Percentiles rank a stretch among this genome's conserved stretches.
These are phyloP conservation scores for Phaffia australis DNA, from an alignment of 768 basidiomycete genomes.

Conservation along the genomic window DNA sequence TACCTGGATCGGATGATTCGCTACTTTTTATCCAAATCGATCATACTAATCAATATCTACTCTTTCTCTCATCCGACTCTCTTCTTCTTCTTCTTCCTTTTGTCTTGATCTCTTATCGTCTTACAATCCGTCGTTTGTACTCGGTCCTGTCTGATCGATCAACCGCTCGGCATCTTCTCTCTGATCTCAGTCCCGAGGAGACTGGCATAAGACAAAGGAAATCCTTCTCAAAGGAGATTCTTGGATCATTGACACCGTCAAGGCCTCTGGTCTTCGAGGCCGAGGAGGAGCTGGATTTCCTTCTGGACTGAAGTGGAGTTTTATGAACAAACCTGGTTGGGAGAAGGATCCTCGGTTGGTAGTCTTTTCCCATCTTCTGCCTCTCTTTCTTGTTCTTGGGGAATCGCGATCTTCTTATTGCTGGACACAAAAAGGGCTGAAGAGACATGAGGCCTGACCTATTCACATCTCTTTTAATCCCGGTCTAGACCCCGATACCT, in stretches of 20 bases:
- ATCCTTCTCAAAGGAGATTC: slow-evolving; percentile 87
- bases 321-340: slow-evolving; percentile 99
- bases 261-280: slow-evolving; percentile 89
- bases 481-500: slow-evolving; percentile 74
- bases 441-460: neutral
- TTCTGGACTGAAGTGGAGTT: slow-evolving; percentile 84
- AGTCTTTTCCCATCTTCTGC: neutral
- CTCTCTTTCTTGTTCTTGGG: neutral
- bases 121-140: neutral
- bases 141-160: neutral
- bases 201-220: slow-evolving; percentile 98
- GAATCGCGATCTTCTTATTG: neutral
- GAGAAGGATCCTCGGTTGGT: slow-evolving; percentile 74
- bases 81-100: slow-evolving; percentile 2
- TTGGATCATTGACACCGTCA: slow-evolving; percentile 94
- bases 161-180: neutral
- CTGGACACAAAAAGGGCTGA: neutral
- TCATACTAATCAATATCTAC: neutral
- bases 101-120: slow-evolving; percentile 2
- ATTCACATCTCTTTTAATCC: neutral
- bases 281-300: slow-evolving; percentile 97
- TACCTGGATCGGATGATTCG: no score
- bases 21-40: no score
- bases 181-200: slow-evolving; percentile 62
- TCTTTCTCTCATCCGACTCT: neutral